Evolutionary conservation across 1,284 basidiomycete genomes (phyloP).

Genomic region (Tremellales sp.): DNA sequence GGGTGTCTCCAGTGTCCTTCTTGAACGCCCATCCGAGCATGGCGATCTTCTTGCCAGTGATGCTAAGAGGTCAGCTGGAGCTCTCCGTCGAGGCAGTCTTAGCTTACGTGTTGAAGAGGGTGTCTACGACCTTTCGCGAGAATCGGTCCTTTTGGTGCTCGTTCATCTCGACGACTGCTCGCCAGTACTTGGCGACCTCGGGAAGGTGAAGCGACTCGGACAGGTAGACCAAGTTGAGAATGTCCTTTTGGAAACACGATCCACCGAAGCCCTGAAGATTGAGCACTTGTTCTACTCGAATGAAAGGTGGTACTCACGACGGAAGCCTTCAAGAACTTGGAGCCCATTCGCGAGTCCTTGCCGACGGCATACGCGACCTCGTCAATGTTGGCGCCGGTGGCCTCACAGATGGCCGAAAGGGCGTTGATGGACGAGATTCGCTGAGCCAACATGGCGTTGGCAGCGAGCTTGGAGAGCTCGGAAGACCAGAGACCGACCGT

Average conservation of each 20-base stretch:
- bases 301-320: slow-evolving; percentile 41
- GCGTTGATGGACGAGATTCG: slow-evolving; percentile 98
- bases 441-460: slow-evolving; percentile 97
- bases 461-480: slow-evolving; percentile 96
- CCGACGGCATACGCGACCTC: slow-evolving; percentile 95
- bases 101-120: slow-evolving; percentile 81
- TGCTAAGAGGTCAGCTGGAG: slow-evolving; percentile 17
- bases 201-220: slow-evolving; percentile 90
- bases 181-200: slow-evolving; percentile 98
- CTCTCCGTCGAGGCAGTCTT: slow-evolving; percentile 12
- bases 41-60: slow-evolving; percentile 77
- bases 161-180: slow-evolving; percentile 90
- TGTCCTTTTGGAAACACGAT: slow-evolving; percentile 99
- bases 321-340: slow-evolving; percentile 83
- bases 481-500: slow-evolving; percentile 98
- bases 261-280: slow-evolving; percentile 74
- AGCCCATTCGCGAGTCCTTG: slow-evolving; percentile 85
- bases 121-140: slow-evolving; percentile 85
- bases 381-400: slow-evolving; percentile 98
- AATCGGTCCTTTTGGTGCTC: slow-evolving; percentile 91
- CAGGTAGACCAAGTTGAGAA: slow-evolving; percentile 96
- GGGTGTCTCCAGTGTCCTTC: slow-evolving; percentile 94
- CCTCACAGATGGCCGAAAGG: slow-evolving; percentile 97
- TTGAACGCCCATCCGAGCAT: slow-evolving; percentile 90
- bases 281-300: background rate